Percentiles rank a stretch among this genome's conserved stretches.
phyloP scores from a whole-genome alignment of 257 asterid genomes.

The Knoxia roxburghii region DNA sequence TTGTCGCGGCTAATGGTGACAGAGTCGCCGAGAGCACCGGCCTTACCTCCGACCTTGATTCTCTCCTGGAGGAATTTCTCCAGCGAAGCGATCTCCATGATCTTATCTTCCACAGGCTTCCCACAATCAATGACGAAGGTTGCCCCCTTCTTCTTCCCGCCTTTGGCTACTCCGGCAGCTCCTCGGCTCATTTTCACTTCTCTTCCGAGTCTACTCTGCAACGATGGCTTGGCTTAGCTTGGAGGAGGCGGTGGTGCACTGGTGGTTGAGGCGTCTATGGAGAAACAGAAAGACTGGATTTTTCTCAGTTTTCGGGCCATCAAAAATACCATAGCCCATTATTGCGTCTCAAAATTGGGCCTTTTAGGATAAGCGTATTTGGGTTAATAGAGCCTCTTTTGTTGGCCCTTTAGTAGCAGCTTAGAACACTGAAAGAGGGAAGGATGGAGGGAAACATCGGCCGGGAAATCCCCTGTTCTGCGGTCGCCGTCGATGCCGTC shows the following conservation, averaged over 20 bases:
- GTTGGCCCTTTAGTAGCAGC: background rate
- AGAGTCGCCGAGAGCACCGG: conserved; percentile 52
- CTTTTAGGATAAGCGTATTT: no score
- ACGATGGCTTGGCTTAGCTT: no score
- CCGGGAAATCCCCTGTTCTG: conserved; percentile 52
- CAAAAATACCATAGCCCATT: no score
- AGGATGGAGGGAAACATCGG: conserved; percentile 10
- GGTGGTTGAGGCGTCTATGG: background rate
- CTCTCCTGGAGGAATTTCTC: conserved; percentile 55
- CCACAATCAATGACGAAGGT: conserved; percentile 23
- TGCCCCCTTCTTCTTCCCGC: conserved; percentile 45
- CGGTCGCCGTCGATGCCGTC: conserved; percentile 64
- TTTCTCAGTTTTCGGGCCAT: no score
- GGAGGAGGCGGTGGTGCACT: no score
- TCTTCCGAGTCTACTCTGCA: conserved; percentile 1
- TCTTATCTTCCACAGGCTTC: conserved; percentile 52
- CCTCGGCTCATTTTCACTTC: conserved; percentile 11
- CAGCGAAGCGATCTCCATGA: conserved; percentile 54
- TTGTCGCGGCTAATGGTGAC: conserved; percentile 45
- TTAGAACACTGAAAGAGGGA: background rate
- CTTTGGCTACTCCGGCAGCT: conserved; percentile 21
- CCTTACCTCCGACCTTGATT: conserved; percentile 51
- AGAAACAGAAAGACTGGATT: no score
- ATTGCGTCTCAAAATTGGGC: no score
- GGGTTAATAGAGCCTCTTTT: no score